Evolutionary conservation across 495 filamentous ascomycete species (phyloP).

Genomic region (Penicillium maclennaniae): DNA sequence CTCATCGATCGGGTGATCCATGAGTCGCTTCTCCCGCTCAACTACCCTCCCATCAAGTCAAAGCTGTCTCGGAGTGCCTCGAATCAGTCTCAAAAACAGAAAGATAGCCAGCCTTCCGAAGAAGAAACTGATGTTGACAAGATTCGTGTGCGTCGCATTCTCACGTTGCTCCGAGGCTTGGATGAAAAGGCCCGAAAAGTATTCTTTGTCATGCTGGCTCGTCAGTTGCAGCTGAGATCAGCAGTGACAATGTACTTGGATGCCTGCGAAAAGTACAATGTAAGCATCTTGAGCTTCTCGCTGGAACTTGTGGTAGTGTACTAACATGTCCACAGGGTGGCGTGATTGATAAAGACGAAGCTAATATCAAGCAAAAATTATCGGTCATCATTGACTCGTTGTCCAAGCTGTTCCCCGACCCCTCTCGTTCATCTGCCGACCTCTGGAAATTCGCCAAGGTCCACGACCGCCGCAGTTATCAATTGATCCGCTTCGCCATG

Average conservation of each 20-base stretch:
- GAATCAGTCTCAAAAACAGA: constrained; percentile 57
- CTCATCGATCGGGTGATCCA: constrained; percentile 81
- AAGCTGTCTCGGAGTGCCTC: constrained; percentile 58
- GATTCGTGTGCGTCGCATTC: constrained; percentile 78
- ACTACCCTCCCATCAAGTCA: constrained; percentile 75
- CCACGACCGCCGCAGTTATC: constrained; percentile 87
- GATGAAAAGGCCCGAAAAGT: constrained; percentile 77
- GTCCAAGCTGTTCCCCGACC: constrained; percentile 70
- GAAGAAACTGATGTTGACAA: constrained; percentile 69
- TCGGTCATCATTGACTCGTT: constrained; percentile 63
- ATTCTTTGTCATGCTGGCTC: constrained; percentile 79
- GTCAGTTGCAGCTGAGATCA: constrained; percentile 66
- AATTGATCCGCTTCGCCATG: constrained; percentile 81
- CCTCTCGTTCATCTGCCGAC: constrained; percentile 60
- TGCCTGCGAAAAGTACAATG: constrained; percentile 79
- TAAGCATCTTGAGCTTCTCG: constrained; percentile 24
- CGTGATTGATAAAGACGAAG: constrained; percentile 68
- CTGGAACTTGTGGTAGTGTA: background rate
- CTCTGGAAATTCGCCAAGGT: constrained; percentile 86
- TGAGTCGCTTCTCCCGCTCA: constrained; percentile 78
- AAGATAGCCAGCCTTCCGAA: constrained; percentile 46
- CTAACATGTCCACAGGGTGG: constrained; percentile 54
- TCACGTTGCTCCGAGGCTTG: constrained; percentile 73
- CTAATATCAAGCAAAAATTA: constrained; percentile 63
- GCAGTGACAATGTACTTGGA: constrained; percentile 69